Percentiles rank a stretch among this genome's conserved stretches.
These are phyloP conservation scores for Pseudoperonospora humuli DNA, from an alignment of 352 stramenopile genomes.

Conservation along the genomic window DNA sequence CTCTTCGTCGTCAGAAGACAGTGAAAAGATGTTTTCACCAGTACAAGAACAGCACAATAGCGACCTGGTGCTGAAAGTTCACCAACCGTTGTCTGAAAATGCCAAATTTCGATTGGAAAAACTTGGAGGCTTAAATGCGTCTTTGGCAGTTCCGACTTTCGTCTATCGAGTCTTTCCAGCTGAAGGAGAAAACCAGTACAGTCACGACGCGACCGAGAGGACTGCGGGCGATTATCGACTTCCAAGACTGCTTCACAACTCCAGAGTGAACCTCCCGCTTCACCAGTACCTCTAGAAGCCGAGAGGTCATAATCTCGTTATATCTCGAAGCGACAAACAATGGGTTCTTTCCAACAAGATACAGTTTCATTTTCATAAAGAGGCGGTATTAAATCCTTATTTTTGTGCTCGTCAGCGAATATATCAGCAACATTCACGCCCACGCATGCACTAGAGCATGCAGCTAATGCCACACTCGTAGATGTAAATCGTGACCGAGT, in stretches of 20 bases:
- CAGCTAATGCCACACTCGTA: too few species aligned
- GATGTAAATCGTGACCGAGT: too few species aligned
- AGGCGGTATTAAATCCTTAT: too few species aligned
- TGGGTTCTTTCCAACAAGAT: too few species aligned
- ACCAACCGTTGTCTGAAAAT: constrained; percentile 10
- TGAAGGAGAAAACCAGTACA: constrained; percentile 8
- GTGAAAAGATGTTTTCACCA: not conserved
- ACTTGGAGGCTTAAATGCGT: constrained; percentile 14
- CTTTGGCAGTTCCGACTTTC: constrained; percentile 12
- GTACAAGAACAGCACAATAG: not conserved
- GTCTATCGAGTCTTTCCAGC: constrained; percentile 15
- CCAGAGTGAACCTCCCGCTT: constrained; percentile 11
- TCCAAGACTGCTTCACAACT: constrained; percentile 22
- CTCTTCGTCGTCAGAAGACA: constrained; percentile 7
- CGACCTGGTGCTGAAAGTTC: constrained; percentile 14
- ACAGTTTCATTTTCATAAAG: too few species aligned
- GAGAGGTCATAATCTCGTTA: too few species aligned
- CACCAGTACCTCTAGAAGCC: too few species aligned
- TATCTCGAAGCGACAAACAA: too few species aligned
- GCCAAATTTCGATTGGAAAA: constrained; percentile 14
- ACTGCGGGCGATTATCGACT: constrained; percentile 17
- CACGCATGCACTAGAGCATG: too few species aligned
- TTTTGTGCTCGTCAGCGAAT: too few species aligned
- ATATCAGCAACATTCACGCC: too few species aligned
- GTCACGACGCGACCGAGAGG: constrained; percentile 14